These are phyloP conservation scores for Diutina mesorugosa DNA, from an alignment of 1,139 yeast species.

Conservation along the genomic window DNA sequence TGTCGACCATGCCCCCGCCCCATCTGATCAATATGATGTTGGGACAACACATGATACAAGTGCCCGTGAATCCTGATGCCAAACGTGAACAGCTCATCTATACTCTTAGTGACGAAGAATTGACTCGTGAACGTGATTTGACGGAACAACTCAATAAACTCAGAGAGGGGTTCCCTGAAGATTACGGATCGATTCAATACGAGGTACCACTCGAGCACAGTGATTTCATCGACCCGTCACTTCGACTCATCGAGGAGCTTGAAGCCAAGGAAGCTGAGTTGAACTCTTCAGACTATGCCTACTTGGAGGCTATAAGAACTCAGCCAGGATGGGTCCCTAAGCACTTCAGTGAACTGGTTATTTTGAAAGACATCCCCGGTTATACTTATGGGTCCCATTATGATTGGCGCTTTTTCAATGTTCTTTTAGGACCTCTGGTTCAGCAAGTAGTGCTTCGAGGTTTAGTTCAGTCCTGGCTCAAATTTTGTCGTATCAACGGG, in stretches of 20 bases:
- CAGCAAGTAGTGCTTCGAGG: neutral
- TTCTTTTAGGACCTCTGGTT: neutral
- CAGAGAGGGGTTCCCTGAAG: neutral
- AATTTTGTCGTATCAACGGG: conserved; percentile 1
- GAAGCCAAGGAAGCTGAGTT: neutral
- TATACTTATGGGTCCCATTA: neutral
- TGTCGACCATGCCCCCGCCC: neutral
- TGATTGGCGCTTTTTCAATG: neutral
- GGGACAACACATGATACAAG: neutral
- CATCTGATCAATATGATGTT: neutral
- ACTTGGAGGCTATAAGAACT: neutral
- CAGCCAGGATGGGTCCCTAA: neutral
- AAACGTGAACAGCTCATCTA: neutral
- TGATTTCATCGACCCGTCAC: neutral
- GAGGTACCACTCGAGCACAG: neutral
- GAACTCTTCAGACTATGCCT: neutral
- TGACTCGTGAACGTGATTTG: neutral
- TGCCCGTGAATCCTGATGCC: neutral
- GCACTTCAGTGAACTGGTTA: neutral
- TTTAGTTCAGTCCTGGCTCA: neutral
- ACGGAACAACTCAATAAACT: neutral
- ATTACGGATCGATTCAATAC: neutral
- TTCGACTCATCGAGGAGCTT: neutral
- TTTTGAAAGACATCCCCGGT: neutral
- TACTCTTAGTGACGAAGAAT: neutral